Evolutionary conservation across 345 rosid genomes (phyloP).

Genomic region (Rhodomyrtus tomentosa): DNA sequence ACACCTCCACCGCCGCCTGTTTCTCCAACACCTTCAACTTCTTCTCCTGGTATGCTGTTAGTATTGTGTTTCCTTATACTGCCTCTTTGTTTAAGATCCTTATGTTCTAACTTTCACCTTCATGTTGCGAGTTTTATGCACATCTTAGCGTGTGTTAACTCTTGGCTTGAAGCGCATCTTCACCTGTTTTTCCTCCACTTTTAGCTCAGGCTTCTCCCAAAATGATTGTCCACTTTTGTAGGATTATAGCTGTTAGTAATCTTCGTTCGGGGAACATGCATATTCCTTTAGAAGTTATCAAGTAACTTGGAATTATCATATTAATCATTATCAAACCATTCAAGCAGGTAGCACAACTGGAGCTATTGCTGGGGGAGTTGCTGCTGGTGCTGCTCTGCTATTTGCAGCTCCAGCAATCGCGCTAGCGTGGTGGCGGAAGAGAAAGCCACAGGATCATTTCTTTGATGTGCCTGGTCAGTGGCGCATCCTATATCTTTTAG

Average conservation of each 20-base stretch:
- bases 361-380: conserved; percentile 95
- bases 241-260: not conserved
- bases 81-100: not conserved
- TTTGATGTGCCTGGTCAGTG: conserved; percentile 91
- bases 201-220: not conserved
- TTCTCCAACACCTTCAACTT: conserved; percentile 13
- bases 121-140: not conserved
- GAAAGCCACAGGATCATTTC: conserved; percentile 80
- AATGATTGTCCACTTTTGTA: not conserved
- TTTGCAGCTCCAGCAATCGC: conserved; percentile 90
- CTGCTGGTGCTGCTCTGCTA: conserved; percentile 91
- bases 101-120: not conserved
- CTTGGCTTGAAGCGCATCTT: not conserved
- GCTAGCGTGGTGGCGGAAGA: conserved; percentile 62
- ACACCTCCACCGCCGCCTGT: conserved; percentile 49
- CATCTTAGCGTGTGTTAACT: not conserved
- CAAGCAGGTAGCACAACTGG: conserved; percentile 57
- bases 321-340: not conserved
- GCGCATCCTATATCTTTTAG: not conserved
- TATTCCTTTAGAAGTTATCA: not conserved
- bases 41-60: conserved; percentile 35
- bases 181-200: not conserved
- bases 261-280: not conserved
- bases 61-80: not conserved
- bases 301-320: not conserved